Evolutionary conservation across 306 rosid genomes (phyloP).

Genomic region (Notholithocarpus densiflorus): DNA sequence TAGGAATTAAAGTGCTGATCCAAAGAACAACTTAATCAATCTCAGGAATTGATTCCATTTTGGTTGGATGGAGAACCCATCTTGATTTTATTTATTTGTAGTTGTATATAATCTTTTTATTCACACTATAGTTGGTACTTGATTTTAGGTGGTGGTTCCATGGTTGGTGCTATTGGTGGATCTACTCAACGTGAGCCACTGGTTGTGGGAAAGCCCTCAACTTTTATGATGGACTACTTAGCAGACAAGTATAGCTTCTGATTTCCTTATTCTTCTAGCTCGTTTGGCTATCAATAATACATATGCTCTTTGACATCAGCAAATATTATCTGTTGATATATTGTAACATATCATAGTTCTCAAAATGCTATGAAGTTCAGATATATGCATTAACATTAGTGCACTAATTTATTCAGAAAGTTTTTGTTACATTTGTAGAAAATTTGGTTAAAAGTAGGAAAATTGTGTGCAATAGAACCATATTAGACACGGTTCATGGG

Average conservation of each 20-base stretch:
- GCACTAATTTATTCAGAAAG: neutral
- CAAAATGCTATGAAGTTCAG: neutral
- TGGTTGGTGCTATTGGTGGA: constrained; percentile 87
- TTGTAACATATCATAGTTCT: neutral
- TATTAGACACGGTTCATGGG: neutral
- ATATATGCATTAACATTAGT: neutral
- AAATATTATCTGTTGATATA: neutral
- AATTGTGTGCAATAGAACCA: neutral
- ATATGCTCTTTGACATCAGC: constrained; percentile 1
- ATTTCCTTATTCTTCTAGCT: constrained; percentile 6
- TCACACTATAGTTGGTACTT: constrained; percentile 6
- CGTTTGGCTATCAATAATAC: neutral
- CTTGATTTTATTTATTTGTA: neutral
- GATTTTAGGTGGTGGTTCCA: constrained; percentile 91
- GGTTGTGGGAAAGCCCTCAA: constrained; percentile 97
- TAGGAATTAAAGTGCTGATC: no score
- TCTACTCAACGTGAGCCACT: constrained; percentile 95
- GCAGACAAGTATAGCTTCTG: constrained; percentile 58
- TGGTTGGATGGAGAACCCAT: no score
- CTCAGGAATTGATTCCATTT: no score
- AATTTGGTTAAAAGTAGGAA: neutral
- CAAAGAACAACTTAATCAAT: no score
- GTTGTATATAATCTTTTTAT: neutral
- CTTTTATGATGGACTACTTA: constrained; percentile 97
- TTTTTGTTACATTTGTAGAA: neutral